Evolutionary conservation across 1,284 basidiomycete genomes (phyloP).

Genomic region (Cutaneotrichosporon dermatis): DNA sequence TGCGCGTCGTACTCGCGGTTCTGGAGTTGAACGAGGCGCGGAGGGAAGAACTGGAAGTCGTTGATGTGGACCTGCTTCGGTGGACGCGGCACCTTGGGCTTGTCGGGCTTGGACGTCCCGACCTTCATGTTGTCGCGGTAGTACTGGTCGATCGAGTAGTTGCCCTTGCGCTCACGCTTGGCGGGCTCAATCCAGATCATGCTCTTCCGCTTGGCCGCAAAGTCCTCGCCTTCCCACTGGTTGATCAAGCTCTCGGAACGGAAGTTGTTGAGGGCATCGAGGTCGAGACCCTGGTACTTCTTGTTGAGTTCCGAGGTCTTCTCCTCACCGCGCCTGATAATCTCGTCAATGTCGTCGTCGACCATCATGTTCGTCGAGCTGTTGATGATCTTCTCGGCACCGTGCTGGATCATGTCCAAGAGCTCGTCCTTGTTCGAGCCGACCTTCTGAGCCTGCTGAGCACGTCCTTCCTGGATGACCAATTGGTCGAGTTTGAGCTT

Average conservation of each 20-base stretch:
- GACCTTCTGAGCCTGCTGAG: constrained; percentile 55
- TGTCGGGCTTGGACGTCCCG: constrained; percentile 64
- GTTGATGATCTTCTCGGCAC: constrained; percentile 95
- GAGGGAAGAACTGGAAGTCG: constrained; percentile 97
- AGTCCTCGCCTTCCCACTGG: constrained; percentile 97
- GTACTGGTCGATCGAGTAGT: constrained; percentile 90
- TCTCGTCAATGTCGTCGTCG: constrained; percentile 90
- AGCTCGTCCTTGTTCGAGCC: constrained; percentile 90
- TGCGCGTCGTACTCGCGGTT: constrained; percentile 80
- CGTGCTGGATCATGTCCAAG: constrained; percentile 97
- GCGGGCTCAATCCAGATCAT: constrained; percentile 78
- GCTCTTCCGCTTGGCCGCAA: constrained; percentile 60
- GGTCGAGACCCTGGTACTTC: constrained; percentile 88
- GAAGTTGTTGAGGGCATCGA: constrained; percentile 96
- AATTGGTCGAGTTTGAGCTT: constrained; percentile 93
- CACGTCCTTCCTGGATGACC: constrained; percentile 92
- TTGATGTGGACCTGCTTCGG: constrained; percentile 86
- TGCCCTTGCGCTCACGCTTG: constrained; percentile 92
- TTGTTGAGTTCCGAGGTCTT: constrained; percentile 81
- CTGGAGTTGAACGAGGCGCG: constrained; percentile 74
- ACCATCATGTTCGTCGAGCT: constrained; percentile 62
- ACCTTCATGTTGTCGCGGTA: constrained; percentile 85
- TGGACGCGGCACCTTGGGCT: constrained; percentile 77
- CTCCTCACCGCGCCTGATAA: constrained; percentile 87
- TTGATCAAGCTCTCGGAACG: constrained; percentile 81